A percentile compares a stretch with the other conserved stretches of the same genome.
phyloP scores from a whole-genome alignment of 768 basidiomycete species.

The Leccinum obscurum region DNA sequence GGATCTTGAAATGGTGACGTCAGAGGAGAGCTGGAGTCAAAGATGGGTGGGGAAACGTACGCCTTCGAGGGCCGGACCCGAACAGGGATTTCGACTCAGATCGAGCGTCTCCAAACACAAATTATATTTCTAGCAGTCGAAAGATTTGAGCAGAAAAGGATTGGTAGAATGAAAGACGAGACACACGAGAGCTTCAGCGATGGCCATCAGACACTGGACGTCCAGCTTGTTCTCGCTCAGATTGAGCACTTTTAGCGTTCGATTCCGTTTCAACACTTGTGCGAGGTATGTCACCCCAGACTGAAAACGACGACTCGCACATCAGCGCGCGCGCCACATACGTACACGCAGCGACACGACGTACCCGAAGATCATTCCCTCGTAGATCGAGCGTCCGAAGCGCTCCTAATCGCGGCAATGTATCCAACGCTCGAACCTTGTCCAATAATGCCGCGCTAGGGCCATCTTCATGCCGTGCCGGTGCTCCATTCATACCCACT shows the following conservation, averaged over 20 bases:
- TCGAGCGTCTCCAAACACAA: constrained; percentile 91
- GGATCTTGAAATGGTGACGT: constrained; percentile 47
- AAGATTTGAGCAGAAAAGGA: background rate
- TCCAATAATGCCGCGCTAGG: constrained; percentile 59
- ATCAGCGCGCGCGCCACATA: constrained; percentile 1
- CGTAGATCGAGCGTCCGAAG: constrained; percentile 78
- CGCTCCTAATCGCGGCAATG: constrained; percentile 80
- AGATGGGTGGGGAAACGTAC: constrained; percentile 45
- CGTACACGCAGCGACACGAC: constrained; percentile 28
- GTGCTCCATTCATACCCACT: constrained; percentile 1
- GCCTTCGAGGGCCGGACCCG: constrained; percentile 87
- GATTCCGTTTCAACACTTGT: constrained; percentile 94
- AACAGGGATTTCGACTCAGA: constrained; percentile 90
- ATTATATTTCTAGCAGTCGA: constrained; percentile 82
- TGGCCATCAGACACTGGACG: constrained; percentile 67
- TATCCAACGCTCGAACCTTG: constrained; percentile 88
- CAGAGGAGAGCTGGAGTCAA: background rate
- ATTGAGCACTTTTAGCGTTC: constrained; percentile 92
- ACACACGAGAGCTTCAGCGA: constrained; percentile 93
- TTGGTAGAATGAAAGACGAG: no score
- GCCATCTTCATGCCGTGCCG: constrained; percentile 43
- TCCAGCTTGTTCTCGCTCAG: constrained; percentile 95
- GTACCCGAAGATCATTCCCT: constrained; percentile 88
- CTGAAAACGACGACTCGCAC: constrained; percentile 25
- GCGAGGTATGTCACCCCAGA: constrained; percentile 86